Evolutionary conservation across 768 basidiomycete species (phyloP).

Genomic region (Lactifluus echinatus): DNA sequence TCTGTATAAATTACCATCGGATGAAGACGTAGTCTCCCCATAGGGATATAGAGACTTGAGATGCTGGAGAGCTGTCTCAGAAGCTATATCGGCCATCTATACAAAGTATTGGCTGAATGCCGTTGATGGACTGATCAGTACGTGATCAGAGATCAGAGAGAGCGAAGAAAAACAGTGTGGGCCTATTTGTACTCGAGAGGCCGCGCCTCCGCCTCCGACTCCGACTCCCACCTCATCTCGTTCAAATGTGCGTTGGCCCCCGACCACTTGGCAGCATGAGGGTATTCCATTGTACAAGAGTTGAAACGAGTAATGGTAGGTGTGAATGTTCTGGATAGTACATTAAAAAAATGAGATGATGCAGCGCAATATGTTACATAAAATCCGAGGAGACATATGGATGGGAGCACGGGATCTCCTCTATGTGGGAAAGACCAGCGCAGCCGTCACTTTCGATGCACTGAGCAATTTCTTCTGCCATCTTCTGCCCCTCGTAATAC

Average conservation of each 20-base stretch:
- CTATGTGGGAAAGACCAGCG: slow-evolving; percentile 18
- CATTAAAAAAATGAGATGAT: not conserved
- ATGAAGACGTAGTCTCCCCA: slow-evolving; percentile 17
- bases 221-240: too few species aligned
- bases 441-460: slow-evolving; percentile 24
- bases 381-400: slow-evolving; percentile 21
- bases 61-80: slow-evolving; percentile 34
- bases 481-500: slow-evolving; percentile 28
- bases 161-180: slow-evolving; percentile 1
- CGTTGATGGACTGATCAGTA: too few species aligned
- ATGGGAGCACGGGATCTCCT: slow-evolving; percentile 21
- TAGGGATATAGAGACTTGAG: slow-evolving; percentile 41
- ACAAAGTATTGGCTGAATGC: not conserved
- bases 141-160: not conserved
- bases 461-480: slow-evolving; percentile 23
- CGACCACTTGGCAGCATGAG: not conserved
- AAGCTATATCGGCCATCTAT: slow-evolving; percentile 29
- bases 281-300: not conserved
- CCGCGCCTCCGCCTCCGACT: too few species aligned
- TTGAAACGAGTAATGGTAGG: not conserved
- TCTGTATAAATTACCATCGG: slow-evolving; percentile 8
- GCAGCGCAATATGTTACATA: not conserved
- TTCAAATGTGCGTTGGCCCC: too few species aligned
- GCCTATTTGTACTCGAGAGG: not conserved
- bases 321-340: not conserved